phyloP scores from a whole-genome alignment of 1,284 basidiomycete genomes.

The Stereum hirsutum region DNA sequence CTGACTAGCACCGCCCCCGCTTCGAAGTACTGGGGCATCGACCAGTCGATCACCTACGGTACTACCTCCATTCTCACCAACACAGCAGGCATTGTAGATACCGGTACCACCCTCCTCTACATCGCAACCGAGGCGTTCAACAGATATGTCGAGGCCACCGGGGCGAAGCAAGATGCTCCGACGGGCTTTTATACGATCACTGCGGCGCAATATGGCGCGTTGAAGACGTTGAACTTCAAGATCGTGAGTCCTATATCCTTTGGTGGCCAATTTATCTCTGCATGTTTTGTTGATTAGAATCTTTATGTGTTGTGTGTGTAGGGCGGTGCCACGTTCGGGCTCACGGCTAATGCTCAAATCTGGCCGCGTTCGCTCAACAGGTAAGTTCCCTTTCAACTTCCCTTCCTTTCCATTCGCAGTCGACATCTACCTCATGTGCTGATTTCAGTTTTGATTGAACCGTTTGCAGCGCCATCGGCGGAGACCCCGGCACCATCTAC shows the following conservation, averaged over 20 bases:
- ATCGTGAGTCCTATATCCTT: too few relatives aligned
- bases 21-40: conserved; percentile 50
- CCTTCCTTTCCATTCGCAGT: too few relatives aligned
- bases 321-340: conserved; percentile 26
- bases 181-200: conserved; percentile 33
- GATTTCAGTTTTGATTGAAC: too few relatives aligned
- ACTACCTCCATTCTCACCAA: conserved; percentile 30
- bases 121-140: conserved; percentile 20
- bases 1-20: conserved; percentile 39
- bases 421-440: too few relatives aligned
- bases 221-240: conserved; percentile 33
- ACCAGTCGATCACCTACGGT: conserved; percentile 49
- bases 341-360: conserved; percentile 40
- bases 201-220: conserved; percentile 22
- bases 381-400: too few relatives aligned
- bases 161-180: conserved; percentile 22
- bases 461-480: conserved; percentile 34
- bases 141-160: conserved; percentile 25
- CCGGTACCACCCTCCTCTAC: conserved; percentile 27
- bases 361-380: conserved; percentile 36
- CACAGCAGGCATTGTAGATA: conserved; percentile 56
- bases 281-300: too few relatives aligned
- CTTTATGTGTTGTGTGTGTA: too few relatives aligned
- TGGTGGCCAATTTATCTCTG: too few relatives aligned
- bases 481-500: conserved; percentile 31